phyloP scores from a whole-genome alignment of 108 stramenopile species.

The Conticribra guillardii region DNA sequence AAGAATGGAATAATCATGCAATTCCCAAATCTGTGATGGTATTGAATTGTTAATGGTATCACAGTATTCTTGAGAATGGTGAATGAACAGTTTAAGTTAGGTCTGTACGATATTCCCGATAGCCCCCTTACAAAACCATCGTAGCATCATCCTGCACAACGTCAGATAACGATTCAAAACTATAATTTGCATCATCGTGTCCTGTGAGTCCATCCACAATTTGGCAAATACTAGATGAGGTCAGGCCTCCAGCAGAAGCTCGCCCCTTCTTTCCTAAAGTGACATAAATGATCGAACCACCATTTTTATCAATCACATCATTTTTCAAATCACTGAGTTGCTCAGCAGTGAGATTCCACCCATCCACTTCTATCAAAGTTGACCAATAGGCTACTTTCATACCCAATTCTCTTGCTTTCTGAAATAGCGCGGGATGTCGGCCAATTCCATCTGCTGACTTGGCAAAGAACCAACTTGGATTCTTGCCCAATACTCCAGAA shows the following conservation, averaged over 20 bases:
- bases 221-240: constrained; percentile 1
- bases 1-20: too few relatives aligned
- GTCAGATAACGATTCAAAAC: constrained; percentile 22
- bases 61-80: too few relatives aligned
- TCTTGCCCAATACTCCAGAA: constrained; percentile 16
- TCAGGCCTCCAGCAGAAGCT: background rate
- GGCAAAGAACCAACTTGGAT: constrained; percentile 31
- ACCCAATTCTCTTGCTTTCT: constrained; percentile 38
- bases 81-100: background rate
- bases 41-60: too few relatives aligned
- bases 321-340: constrained; percentile 9
- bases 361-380: constrained; percentile 14
- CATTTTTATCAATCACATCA: constrained; percentile 41
- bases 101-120: too few relatives aligned
- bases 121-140: constrained; percentile 29
- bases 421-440: constrained; percentile 39
- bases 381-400: constrained; percentile 54
- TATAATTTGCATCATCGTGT: background rate
- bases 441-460: constrained; percentile 22
- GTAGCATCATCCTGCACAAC: constrained; percentile 42
- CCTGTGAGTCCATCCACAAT: constrained; percentile 21
- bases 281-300: constrained; percentile 42
- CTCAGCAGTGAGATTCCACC: constrained; percentile 12
- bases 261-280: constrained; percentile 6
- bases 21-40: too few relatives aligned